phyloP scores from a whole-genome alignment of 1,284 basidiomycete species.

The Exobasidium rhododendri region DNA sequence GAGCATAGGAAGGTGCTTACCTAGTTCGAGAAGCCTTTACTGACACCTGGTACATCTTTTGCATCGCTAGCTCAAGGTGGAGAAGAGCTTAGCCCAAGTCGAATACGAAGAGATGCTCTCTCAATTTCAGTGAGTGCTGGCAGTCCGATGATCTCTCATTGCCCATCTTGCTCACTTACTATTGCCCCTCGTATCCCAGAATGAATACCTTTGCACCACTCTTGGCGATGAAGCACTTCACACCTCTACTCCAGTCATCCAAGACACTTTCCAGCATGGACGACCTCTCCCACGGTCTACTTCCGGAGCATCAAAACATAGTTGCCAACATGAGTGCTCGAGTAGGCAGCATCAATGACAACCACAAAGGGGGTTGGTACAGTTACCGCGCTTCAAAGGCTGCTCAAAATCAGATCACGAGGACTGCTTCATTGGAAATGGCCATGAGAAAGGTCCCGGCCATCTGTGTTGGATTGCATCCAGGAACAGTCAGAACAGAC shows the following conservation, averaged over 20 bases:
- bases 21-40: too few species aligned
- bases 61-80: constrained; percentile 61
- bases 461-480: constrained; percentile 58
- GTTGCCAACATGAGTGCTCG: constrained; percentile 62
- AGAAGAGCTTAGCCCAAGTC: constrained; percentile 63
- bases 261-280: constrained; percentile 48
- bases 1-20: neutral
- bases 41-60: too few species aligned
- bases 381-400: constrained; percentile 72
- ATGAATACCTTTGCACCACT: constrained; percentile 60
- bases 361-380: constrained; percentile 67
- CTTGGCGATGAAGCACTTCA: constrained; percentile 59
- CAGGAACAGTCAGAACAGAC: constrained; percentile 59
- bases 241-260: constrained; percentile 57
- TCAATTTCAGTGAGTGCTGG: constrained; percentile 40
- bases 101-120: constrained; percentile 58
- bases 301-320: constrained; percentile 52
- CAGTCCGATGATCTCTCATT: neutral
- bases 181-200: constrained; percentile 34
- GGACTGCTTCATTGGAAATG: constrained; percentile 68
- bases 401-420: constrained; percentile 70
- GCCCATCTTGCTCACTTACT: neutral
- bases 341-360: constrained; percentile 66
- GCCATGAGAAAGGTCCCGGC: constrained; percentile 61
- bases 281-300: constrained; percentile 44